Evolutionary conservation across 139 green algal genomes (phyloP).

Genomic region (Chlorella sp.): DNA sequence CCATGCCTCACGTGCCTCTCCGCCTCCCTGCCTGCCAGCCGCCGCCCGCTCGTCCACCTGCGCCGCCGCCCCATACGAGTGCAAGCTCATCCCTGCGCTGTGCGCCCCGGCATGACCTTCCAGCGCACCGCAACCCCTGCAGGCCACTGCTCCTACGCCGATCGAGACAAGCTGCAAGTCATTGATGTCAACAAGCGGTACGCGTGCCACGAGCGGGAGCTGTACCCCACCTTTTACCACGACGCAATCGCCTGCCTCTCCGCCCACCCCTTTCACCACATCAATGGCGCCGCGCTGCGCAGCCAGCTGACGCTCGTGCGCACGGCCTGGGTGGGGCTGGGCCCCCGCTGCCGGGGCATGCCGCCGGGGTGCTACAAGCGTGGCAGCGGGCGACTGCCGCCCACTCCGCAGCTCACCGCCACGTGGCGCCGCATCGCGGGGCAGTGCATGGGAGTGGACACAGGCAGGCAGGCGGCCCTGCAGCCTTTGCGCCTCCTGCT

Average conservation of each 20-base stretch:
- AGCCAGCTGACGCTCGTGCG: neutral
- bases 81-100: neutral
- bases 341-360: neutral
- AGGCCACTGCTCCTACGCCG: neutral
- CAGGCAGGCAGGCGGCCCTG: neutral
- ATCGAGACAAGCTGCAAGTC: neutral
- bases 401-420: neutral
- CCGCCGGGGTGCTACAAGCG: neutral
- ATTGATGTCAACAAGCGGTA: neutral
- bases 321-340: neutral
- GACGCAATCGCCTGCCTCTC: neutral
- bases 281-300: neutral
- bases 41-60: no score
- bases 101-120: neutral
- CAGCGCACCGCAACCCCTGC: no score
- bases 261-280: neutral
- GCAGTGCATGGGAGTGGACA: neutral
- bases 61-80: no score
- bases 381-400: neutral
- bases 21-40: no score
- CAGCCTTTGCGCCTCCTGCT: neutral
- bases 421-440: neutral
- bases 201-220: neutral
- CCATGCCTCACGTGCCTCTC: no score
- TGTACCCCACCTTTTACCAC: neutral